Conservation (phyloP, 1,284 basidiomycete genomes). For the Xanthoconium separans region DNA sequence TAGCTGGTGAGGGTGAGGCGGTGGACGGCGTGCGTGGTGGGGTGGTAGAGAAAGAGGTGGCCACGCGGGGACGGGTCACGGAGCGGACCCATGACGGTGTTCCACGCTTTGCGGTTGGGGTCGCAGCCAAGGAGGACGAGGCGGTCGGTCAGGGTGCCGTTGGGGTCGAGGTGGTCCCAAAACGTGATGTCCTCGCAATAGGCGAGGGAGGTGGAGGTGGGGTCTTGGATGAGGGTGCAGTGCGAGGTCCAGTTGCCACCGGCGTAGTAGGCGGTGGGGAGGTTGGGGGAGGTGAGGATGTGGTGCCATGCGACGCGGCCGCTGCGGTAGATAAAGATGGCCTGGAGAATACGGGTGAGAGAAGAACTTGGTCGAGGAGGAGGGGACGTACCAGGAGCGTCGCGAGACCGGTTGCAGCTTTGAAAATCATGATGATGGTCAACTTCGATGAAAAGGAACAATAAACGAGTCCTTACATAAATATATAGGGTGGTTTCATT, state of each 20-base stretch:
- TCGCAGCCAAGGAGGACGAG: conserved; percentile 55
- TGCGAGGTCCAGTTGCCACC: conserved; percentile 44
- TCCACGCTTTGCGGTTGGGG: conserved; percentile 53
- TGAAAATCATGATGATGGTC: too few relatives aligned
- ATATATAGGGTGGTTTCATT: too few relatives aligned
- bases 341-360: conserved; percentile 8
- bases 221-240: conserved; percentile 43
- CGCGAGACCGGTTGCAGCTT: conserved; percentile 5
- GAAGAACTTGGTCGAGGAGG: not conserved
- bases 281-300: conserved; percentile 40
- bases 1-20: conserved; percentile 40
- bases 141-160: conserved; percentile 38
- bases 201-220: conserved; percentile 36
- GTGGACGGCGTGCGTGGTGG: conserved; percentile 12
- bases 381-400: conserved; percentile 18
- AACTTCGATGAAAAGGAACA: too few relatives aligned
- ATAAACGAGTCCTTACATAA: too few relatives aligned
- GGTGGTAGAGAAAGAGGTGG: conserved; percentile 44
- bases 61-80: conserved; percentile 49
- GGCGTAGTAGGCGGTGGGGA: conserved; percentile 49
- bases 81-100: conserved; percentile 67
- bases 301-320: conserved; percentile 39
- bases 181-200: conserved; percentile 65
- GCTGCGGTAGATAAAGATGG: conserved; percentile 38
- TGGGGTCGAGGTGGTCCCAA: conserved; percentile 50